Evolutionary conservation across 169 alveolate species (phyloP), one percentile per base, ranked within the genome.

Genomic region (Cryptosporidium tyzzeri): DNA sequence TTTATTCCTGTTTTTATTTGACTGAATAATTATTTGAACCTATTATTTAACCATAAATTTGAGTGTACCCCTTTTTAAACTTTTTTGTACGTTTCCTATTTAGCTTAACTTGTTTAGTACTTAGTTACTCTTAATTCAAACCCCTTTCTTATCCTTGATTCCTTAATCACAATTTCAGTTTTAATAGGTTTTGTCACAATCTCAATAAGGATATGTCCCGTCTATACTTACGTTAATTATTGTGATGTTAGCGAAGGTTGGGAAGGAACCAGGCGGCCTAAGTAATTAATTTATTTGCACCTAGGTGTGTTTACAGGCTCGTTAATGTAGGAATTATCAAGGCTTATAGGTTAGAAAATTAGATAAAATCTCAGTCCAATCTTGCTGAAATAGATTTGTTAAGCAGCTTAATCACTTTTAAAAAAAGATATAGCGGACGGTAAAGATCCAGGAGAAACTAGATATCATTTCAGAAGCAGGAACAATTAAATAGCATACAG

Each of bases 251-350:
- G 18, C 6, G 18, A 55, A 55, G 35, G 31, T 55, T 23, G 37
- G 33, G 67, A 55, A 55, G 37, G 67, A 23, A 55, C 67, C 16
- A 48, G 67, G 67, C 67, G 67, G 67, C 35, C 67, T 16, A 55
- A 8, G 67, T n/a, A 53, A 0, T n/a, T 12, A 55, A 23, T 21
- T 55, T 23, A 55, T 35, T 21, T 55, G 29, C 35, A 3, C 4
- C 5, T 4, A 21, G 26, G 35, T 8, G 3, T 7, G 67, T 9
- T 26, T 8, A 26, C 18, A 23, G 18, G 26, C 18, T 9, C 6
- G 35, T 12, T 55, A 9, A n/a, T 23, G 35, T 26, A 18, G 23
- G 35, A 3, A 1, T 21, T 21, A 3, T 26, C 21, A 7, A 55
- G 23, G 23, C 6, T 23, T 0, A 41, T 9, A 41, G 14, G 2